Conservation (phyloP, 225 moss, liverwort and hornwort genomes). For the Polytrichum formosum region DNA sequence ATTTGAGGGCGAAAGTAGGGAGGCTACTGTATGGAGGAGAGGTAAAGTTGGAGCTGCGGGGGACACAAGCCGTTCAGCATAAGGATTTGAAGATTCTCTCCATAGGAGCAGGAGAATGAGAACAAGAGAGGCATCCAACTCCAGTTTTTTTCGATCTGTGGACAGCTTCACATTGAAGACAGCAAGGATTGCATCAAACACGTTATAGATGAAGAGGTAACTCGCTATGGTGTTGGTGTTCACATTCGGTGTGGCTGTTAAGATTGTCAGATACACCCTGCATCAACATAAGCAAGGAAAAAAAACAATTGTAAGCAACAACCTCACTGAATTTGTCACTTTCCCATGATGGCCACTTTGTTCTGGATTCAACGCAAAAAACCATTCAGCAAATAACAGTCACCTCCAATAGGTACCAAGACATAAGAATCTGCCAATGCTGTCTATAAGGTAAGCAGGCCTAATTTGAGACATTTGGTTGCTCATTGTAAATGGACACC, state of each 20-base stretch:
- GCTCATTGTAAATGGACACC: too few relatives aligned
- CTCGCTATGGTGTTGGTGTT: constrained; percentile 90
- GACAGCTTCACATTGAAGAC: constrained; percentile 71
- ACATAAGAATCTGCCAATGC: background rate
- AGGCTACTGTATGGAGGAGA: constrained; percentile 68
- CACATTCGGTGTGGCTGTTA: constrained; percentile 88
- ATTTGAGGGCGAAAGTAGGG: constrained; percentile 57
- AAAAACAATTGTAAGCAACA: too few relatives aligned
- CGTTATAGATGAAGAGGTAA: constrained; percentile 80
- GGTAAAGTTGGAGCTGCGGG: constrained; percentile 71
- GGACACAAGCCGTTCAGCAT: constrained; percentile 65
- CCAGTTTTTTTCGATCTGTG: constrained; percentile 64
- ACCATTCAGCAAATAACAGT: too few relatives aligned
- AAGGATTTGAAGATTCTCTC: constrained; percentile 89
- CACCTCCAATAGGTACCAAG: too few relatives aligned
- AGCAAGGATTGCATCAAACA: constrained; percentile 75
- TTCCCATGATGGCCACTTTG: too few relatives aligned
- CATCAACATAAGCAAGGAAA: constrained; percentile 11
- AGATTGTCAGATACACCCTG: constrained; percentile 81
- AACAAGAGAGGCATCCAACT: constrained; percentile 81
- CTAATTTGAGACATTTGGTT: too few relatives aligned
- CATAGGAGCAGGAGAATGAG: constrained; percentile 81
- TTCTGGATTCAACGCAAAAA: too few relatives aligned
- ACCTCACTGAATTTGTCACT: too few relatives aligned
- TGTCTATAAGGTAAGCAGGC: background rate